Evolutionary conservation across 306 rosid genomes (phyloP).

Genomic region (Casuarina glauca): DNA sequence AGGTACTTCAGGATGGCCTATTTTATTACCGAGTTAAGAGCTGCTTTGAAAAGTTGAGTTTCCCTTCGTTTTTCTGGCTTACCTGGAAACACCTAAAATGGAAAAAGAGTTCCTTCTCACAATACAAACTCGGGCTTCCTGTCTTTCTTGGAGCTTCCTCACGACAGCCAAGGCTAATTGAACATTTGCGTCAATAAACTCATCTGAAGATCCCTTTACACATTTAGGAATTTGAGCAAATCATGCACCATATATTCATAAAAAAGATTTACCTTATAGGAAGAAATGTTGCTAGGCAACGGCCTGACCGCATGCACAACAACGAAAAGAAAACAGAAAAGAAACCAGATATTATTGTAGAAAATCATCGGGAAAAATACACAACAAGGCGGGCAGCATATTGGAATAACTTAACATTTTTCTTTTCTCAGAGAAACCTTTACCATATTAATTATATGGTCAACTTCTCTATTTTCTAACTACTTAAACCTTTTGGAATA

Average conservation of each 20-base stretch:
- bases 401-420: not conserved
- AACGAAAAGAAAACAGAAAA: not conserved
- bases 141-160: constrained; percentile 71
- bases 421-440: not conserved
- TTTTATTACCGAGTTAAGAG: constrained; percentile 73
- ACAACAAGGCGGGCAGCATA: constrained; percentile 1
- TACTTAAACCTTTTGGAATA: too few relatives aligned
- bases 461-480: too few relatives aligned
- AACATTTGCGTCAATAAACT: constrained; percentile 92
- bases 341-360: constrained; percentile 19
- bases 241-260: constrained; percentile 48
- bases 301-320: constrained; percentile 56
- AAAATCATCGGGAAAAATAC: constrained; percentile 4
- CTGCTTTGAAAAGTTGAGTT: constrained; percentile 70
- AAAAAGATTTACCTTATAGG: not conserved
- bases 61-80: constrained; percentile 90
- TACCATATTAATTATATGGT: too few relatives aligned
- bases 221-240: constrained; percentile 83
- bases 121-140: constrained; percentile 68
- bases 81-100: constrained; percentile 86
- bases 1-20: constrained; percentile 24
- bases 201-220: constrained; percentile 99
- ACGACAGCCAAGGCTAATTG: constrained; percentile 90
- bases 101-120: constrained; percentile 49
- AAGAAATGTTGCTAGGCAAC: constrained; percentile 53